phyloP scores from a whole-genome alignment of 2,329 filamentous ascomycete species.

The Calonectria pseudoreteaudii region DNA sequence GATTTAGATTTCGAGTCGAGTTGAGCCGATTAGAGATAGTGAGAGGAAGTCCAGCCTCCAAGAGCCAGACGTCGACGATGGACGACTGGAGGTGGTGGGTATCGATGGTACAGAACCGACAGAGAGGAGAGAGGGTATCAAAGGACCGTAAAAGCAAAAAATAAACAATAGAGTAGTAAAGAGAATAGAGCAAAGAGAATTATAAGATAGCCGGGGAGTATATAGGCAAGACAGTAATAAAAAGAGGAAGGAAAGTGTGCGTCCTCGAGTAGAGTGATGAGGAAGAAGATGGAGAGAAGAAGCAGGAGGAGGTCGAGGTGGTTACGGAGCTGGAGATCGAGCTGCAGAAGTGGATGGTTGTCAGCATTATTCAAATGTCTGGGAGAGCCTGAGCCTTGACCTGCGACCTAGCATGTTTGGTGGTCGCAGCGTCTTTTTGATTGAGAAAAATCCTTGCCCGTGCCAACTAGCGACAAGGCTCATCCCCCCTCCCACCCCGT shows the following conservation, averaged over 20 bases:
- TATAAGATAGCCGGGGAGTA: conserved; percentile 18
- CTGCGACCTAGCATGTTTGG: conserved; percentile 41
- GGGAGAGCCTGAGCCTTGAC: conserved; percentile 29
- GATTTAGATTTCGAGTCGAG: conserved; percentile 17
- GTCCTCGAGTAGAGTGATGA: not conserved
- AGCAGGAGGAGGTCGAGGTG: conserved; percentile 2
- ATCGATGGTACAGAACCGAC: conserved; percentile 9
- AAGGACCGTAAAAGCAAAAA: conserved; percentile 11
- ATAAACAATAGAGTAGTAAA: conserved; percentile 17
- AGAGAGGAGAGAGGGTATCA: conserved; percentile 4
- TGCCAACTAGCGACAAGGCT: not conserved
- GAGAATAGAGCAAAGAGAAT: conserved; percentile 19
- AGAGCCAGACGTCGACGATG: conserved; percentile 30
- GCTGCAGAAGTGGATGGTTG: conserved; percentile 15
- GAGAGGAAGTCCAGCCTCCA: conserved; percentile 43
- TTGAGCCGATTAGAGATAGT: conserved; percentile 15
- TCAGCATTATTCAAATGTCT: conserved; percentile 23
- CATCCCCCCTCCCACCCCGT: not conserved
- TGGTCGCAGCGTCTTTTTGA: conserved; percentile 42
- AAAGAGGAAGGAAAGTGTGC: conserved; percentile 17
- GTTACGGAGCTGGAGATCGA: conserved; percentile 4
- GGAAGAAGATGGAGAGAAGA: conserved; percentile 18
- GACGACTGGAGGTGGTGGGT: conserved; percentile 3
- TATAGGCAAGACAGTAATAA: conserved; percentile 23
- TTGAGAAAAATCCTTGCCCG: conserved; percentile 8